These are phyloP conservation scores for Starmerella riodocensis DNA, from an alignment of 805 yeast species.

Conservation along the genomic window DNA sequence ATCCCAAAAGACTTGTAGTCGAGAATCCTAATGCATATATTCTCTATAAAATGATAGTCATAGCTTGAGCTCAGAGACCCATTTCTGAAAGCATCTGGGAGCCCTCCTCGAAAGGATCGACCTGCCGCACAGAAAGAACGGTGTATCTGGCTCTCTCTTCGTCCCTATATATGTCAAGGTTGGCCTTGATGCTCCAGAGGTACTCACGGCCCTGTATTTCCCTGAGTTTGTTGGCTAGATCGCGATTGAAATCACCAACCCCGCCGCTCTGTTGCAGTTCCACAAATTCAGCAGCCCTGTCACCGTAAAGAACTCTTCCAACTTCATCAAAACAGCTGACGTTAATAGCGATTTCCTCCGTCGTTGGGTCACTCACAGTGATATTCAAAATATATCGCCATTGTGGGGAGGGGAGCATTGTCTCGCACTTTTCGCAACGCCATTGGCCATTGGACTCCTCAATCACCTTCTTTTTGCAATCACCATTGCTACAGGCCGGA, in stretches of 20 bases:
- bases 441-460: conserved; percentile 63
- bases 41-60: too few species aligned
- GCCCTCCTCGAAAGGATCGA: conserved; percentile 8
- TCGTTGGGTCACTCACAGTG: conserved; percentile 70
- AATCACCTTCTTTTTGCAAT: conserved; percentile 73
- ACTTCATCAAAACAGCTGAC: conserved; percentile 75
- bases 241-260: conserved; percentile 29
- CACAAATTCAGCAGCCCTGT: conserved; percentile 47
- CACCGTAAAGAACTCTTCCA: conserved; percentile 54
- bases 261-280: conserved; percentile 22
- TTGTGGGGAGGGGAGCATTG: conserved; percentile 51
- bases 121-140: conserved; percentile 34
- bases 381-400: conserved; percentile 71
- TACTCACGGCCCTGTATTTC: conserved; percentile 53
- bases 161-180: conserved; percentile 74
- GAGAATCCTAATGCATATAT: too few species aligned
- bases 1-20: too few species aligned
- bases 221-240: conserved; percentile 35
- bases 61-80: conserved; percentile 9
- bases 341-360: conserved; percentile 39
- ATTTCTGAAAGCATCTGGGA: conserved; percentile 13
- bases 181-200: conserved; percentile 65
- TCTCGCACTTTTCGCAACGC: conserved; percentile 89
- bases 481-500: conserved; percentile 71
- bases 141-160: conserved; percentile 54